These are phyloP conservation scores for Pyrus pyrifolia DNA, from an alignment of 306 rosid genomes.

Conservation along the genomic window DNA sequence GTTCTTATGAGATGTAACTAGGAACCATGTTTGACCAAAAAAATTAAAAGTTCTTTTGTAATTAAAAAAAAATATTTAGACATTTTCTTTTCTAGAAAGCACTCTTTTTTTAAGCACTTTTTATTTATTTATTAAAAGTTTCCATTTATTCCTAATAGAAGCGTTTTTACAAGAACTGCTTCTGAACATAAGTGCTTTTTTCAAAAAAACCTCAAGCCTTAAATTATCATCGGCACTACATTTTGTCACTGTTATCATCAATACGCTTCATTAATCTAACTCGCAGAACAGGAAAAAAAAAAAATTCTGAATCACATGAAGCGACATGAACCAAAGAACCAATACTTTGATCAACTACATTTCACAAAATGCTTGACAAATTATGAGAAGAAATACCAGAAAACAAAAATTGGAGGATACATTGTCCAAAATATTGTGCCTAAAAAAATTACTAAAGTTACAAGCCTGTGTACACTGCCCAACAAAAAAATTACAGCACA, in stretches of 20 bases:
- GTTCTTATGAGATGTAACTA: slow-evolving; percentile 6
- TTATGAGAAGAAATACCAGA: not conserved
- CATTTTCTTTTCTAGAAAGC: not conserved
- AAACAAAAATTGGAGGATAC: slow-evolving; percentile 2
- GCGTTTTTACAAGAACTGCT: not conserved
- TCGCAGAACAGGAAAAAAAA: no score
- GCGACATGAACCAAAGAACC: not conserved
- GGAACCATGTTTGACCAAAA: not conserved
- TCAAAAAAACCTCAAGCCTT: not conserved
- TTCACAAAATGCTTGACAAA: not conserved
- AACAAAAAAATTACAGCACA: not conserved
- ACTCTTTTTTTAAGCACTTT: not conserved
- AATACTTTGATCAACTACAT: not conserved
- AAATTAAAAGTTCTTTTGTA: not conserved
- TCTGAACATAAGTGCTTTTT: not conserved
- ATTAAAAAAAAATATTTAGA: no score
- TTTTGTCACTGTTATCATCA: no score
- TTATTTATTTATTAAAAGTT: not conserved
- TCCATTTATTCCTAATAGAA: not conserved
- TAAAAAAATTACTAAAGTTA: not conserved
- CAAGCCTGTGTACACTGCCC: slow-evolving; percentile 9
- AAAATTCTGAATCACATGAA: not conserved
- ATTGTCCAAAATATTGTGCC: slow-evolving; percentile 4
- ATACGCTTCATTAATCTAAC: no score
- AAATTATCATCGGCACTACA: no score